Conservation (phyloP, 495 filamentous ascomycete genomes). For the Recurvomyces mirabilis region DNA sequence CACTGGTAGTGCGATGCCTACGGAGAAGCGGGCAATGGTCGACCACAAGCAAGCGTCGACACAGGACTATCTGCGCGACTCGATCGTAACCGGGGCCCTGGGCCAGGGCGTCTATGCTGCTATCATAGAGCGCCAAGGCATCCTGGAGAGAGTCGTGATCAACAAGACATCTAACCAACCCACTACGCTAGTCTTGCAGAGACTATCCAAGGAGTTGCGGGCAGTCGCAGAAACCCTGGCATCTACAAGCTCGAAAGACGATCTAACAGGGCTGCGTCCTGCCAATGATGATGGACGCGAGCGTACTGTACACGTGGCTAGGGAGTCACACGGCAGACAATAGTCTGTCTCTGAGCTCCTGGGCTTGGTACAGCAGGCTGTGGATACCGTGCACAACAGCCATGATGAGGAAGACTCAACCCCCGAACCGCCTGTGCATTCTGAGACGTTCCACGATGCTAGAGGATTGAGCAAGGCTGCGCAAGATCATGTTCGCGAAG, state of each 20-base stretch:
- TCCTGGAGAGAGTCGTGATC: conserved; percentile 22
- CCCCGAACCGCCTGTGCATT: not conserved
- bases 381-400: not conserved
- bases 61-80: not conserved
- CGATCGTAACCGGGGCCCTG: conserved; percentile 19
- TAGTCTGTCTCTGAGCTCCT: conserved; percentile 1
- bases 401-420: not conserved
- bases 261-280: too few relatives aligned
- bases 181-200: conserved; percentile 13
- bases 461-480: not conserved
- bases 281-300: not conserved
- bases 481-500: not conserved
- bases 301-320: not conserved
- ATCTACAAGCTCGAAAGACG: too few relatives aligned
- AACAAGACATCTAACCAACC: conserved; percentile 17
- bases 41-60: too few relatives aligned
- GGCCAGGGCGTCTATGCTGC: conserved; percentile 22
- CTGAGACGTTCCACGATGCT: not conserved
- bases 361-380: not conserved
- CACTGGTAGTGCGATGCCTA: not conserved
- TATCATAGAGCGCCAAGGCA: conserved; percentile 21
- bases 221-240: conserved; percentile 3
- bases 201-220: conserved; percentile 19
- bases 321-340: not conserved
- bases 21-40: not conserved